Evolutionary conservation across 2,329 filamentous ascomycete genomes (phyloP).

Genomic region (Fusarium sp.): DNA sequence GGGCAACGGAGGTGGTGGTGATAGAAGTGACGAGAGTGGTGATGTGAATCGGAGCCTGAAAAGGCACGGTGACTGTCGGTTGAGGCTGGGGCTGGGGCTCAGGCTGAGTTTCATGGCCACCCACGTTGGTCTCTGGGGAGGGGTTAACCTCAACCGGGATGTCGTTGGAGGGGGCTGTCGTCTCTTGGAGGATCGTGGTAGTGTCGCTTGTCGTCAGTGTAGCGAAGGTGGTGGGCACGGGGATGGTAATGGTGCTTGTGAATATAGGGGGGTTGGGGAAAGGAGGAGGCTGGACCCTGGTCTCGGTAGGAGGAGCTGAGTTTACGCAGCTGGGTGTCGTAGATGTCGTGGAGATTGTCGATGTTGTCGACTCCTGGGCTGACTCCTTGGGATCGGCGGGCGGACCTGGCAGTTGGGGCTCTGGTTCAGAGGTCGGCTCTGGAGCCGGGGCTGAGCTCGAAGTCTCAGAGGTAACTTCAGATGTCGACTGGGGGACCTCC

Average conservation of each 20-base stretch:
- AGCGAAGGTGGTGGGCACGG: slow-evolving; percentile 18
- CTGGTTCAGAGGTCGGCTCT: slow-evolving; percentile 12
- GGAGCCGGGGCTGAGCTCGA: slow-evolving; percentile 18
- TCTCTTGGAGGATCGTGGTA: slow-evolving; percentile 4
- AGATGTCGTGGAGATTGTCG: background rate
- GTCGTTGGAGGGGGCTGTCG: slow-evolving; percentile 6
- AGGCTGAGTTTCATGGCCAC: slow-evolving; percentile 1
- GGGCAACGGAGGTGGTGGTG: slow-evolving; percentile 19
- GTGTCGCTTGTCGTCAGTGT: slow-evolving; percentile 13
- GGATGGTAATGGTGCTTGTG: background rate
- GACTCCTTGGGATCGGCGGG: slow-evolving; percentile 20
- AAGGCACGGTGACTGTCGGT: slow-evolving; percentile 7
- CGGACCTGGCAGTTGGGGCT: slow-evolving; percentile 5
- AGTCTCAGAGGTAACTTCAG: background rate
- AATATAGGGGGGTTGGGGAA: background rate
- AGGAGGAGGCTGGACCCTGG: slow-evolving; percentile 7
- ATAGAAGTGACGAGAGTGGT: slow-evolving; percentile 30
- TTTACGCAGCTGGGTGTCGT: background rate
- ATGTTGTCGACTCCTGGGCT: background rate
- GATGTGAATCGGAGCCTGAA: slow-evolving; percentile 11
- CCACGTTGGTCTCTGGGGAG: slow-evolving; percentile 18
- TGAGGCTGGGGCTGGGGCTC: slow-evolving; percentile 13
- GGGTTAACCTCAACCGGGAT: slow-evolving; percentile 4
- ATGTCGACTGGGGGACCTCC: slow-evolving; percentile 3
- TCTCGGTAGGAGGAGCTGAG: slow-evolving; percentile 9